Percentiles rank a stretch among this genome's conserved stretches.
Evolutionary conservation across 2,329 filamentous ascomycete species (phyloP).

Genomic region (Diatrype stigma): DNA sequence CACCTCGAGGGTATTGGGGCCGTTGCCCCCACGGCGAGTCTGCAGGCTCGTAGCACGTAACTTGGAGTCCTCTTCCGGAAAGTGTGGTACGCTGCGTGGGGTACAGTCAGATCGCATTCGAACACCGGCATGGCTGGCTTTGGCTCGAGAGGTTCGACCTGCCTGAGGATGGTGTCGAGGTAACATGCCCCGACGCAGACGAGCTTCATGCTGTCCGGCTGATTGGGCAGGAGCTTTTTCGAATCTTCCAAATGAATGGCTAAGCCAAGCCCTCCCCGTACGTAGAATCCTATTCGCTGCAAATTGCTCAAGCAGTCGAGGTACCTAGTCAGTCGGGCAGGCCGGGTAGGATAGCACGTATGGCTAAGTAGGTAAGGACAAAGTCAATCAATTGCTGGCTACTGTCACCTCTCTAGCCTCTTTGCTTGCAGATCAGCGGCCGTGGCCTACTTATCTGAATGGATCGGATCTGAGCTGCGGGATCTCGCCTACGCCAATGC

Average conservation of each 20-base stretch:
- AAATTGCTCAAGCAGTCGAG: background rate
- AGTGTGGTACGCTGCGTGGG: constrained; percentile 56
- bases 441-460: no score
- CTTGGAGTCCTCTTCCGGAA: constrained; percentile 68
- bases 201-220: constrained; percentile 48
- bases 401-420: no score
- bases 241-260: no score
- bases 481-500: no score
- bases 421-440: no score
- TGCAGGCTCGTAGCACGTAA: constrained; percentile 58
- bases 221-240: background rate
- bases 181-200: constrained; percentile 66
- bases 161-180: constrained; percentile 66
- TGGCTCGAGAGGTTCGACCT: constrained; percentile 29
- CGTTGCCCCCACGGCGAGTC: constrained; percentile 67
- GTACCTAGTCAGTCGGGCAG: background rate
- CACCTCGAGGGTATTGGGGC: constrained; percentile 67
- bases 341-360: no score
- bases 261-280: no score
- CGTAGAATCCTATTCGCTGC: no score
- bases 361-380: no score
- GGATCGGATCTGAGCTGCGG: no score
- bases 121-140: constrained; percentile 10
- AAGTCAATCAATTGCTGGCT: no score
- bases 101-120: constrained; percentile 11